Evolutionary conservation across 495 filamentous ascomycete species (phyloP).

Genomic region (Cercophora sp.): DNA sequence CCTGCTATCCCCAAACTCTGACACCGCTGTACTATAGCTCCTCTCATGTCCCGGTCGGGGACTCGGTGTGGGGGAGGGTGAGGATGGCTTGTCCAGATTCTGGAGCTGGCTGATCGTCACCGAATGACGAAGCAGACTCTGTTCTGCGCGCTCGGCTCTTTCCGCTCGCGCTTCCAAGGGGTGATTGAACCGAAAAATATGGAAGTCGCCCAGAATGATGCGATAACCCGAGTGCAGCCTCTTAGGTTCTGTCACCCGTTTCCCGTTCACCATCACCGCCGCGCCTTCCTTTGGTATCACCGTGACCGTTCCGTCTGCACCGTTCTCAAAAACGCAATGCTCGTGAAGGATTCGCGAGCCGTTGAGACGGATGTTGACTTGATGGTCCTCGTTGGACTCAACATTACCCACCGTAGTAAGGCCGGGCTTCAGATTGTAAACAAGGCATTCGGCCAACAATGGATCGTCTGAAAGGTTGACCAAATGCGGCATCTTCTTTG

Average conservation of each 20-base stretch:
- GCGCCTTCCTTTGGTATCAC: constrained; percentile 84
- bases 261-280: constrained; percentile 95
- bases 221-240: constrained; percentile 86
- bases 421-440: constrained; percentile 97
- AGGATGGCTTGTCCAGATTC: constrained; percentile 32
- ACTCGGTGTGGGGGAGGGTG: constrained; percentile 56
- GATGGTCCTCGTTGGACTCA: constrained; percentile 68
- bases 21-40: constrained; percentile 67
- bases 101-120: constrained; percentile 77
- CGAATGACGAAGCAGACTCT: constrained; percentile 84
- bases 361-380: constrained; percentile 87
- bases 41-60: constrained; percentile 73
- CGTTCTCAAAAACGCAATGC: constrained; percentile 88
- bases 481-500: constrained; percentile 98
- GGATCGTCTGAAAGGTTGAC: constrained; percentile 98
- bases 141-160: constrained; percentile 60
- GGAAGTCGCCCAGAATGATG: constrained; percentile 95
- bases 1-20: constrained; percentile 61
- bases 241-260: constrained; percentile 76
- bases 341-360: constrained; percentile 87
- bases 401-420: constrained; percentile 91
- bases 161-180: constrained; percentile 93
- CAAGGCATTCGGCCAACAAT: constrained; percentile 88
- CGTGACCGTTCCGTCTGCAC: constrained; percentile 85
- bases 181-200: constrained; percentile 99